Percentiles rank a stretch among this genome's conserved stretches.
These are phyloP conservation scores for Paraphaeosphaeria minitans DNA, from an alignment of 2,329 filamentous ascomycete species.

Conservation along the genomic window DNA sequence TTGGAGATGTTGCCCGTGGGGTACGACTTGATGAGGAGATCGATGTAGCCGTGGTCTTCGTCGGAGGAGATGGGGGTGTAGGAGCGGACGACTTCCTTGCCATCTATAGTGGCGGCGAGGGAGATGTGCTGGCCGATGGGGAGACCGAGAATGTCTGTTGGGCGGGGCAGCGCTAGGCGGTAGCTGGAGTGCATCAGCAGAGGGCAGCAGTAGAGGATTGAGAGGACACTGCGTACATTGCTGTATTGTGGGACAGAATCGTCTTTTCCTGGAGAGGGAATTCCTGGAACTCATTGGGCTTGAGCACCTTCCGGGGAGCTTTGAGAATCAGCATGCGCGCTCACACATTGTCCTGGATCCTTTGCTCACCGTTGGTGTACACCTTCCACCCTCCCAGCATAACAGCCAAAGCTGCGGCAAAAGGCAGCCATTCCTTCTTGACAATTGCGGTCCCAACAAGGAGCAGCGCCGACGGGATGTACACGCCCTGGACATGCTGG, in stretches of 20 bases:
- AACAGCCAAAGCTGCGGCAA: constrained; percentile 70
- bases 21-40: constrained; percentile 97
- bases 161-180: constrained; percentile 83
- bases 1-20: constrained; percentile 97
- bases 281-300: constrained; percentile 85
- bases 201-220: not conserved
- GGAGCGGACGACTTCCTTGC: constrained; percentile 49
- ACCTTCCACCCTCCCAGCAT: constrained; percentile 74
- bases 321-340: constrained; percentile 1
- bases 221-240: constrained; percentile 68
- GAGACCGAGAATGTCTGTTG: constrained; percentile 84
- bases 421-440: constrained; percentile 73
- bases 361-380: constrained; percentile 67
- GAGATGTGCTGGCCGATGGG: constrained; percentile 99
- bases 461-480: constrained; percentile 80
- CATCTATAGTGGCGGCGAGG: constrained; percentile 67
- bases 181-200: constrained; percentile 62
- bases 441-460: constrained; percentile 76
- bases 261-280: constrained; percentile 96
- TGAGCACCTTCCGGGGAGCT: constrained; percentile 83
- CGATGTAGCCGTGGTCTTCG: constrained; percentile 77
- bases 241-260: constrained; percentile 95
- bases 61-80: constrained; percentile 52
- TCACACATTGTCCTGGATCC: not conserved
- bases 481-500: constrained; percentile 77